Evolutionary conservation across 305 asterid species (phyloP).

Genomic region (Ajuga reptans): DNA sequence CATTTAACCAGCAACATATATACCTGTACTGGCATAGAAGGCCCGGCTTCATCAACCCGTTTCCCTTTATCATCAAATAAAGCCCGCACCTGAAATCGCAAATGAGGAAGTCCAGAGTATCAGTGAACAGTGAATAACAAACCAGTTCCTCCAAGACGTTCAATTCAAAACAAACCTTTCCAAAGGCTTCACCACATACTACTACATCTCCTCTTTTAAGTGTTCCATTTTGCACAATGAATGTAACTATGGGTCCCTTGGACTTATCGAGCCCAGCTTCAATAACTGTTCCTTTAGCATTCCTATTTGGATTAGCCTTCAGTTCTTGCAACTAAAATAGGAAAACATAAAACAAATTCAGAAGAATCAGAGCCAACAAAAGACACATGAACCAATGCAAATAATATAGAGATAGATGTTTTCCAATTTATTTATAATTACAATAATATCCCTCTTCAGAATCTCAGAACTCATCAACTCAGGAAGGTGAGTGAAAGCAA

Average conservation of each 20-base stretch:
- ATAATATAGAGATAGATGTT: not conserved
- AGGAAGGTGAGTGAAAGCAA: not conserved
- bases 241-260: conserved; percentile 86
- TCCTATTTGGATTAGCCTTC: conserved; percentile 93
- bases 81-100: conserved; percentile 71
- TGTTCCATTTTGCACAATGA: conserved; percentile 95
- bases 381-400: not conserved
- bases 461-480: not conserved
- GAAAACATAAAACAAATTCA: conserved; percentile 16
- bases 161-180: conserved; percentile 66
- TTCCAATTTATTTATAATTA: not conserved
- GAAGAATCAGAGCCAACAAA: conserved; percentile 24
- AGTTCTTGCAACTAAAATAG: conserved; percentile 76
- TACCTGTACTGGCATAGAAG: conserved; percentile 96
- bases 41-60: conserved; percentile 77
- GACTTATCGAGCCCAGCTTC: conserved; percentile 97
- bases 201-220: conserved; percentile 75
- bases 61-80: conserved; percentile 82
- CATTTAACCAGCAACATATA: not conserved
- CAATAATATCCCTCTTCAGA: not conserved
- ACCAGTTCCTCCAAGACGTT: conserved; percentile 16
- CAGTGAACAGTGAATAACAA: conserved; percentile 17
- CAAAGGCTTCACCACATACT: conserved; percentile 94
- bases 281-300: conserved; percentile 89
- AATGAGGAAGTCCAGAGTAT: conserved; percentile 21